These are phyloP conservation scores for Linum lewisii DNA, from an alignment of 345 rosid genomes.

Conservation along the genomic window DNA sequence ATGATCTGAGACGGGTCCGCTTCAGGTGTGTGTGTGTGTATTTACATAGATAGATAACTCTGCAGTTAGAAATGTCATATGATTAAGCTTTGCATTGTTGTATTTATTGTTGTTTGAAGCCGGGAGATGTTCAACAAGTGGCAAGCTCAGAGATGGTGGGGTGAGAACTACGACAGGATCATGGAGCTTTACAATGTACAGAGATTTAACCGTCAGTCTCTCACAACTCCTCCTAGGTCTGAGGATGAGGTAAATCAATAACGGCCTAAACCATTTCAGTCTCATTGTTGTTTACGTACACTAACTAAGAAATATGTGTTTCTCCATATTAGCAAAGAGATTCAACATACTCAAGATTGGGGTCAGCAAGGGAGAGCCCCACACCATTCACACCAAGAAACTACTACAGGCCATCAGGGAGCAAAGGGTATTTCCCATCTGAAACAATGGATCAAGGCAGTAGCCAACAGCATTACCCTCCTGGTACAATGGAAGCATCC, in stretches of 20 bases:
- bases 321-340: conserved; percentile 47
- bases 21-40: conserved; percentile 47
- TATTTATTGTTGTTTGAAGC: conserved; percentile 28
- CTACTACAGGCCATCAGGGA: conserved; percentile 53
- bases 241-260: conserved; percentile 61
- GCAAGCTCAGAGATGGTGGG: conserved; percentile 99
- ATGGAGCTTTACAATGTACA: conserved; percentile 97
- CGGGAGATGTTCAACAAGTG: conserved; percentile 95
- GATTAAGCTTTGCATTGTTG: too few species aligned
- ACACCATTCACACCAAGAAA: conserved; percentile 70
- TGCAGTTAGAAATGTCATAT: too few species aligned
- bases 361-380: conserved; percentile 76
- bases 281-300: too few species aligned
- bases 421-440: too few species aligned
- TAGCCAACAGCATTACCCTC: conserved; percentile 28
- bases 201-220: conserved; percentile 90
- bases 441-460: conserved; percentile 59
- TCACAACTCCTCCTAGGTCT: conserved; percentile 80
- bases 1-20: conserved; percentile 88
- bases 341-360: conserved; percentile 65
- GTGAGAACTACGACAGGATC: conserved; percentile 84
- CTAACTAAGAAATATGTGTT: too few species aligned
- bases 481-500: conserved; percentile 53
- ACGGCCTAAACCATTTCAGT: neutral
- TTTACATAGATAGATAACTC: too few species aligned